Evolutionary conservation across 1,284 basidiomycete species (phyloP).

Genomic region (Vanrija sp.): DNA sequence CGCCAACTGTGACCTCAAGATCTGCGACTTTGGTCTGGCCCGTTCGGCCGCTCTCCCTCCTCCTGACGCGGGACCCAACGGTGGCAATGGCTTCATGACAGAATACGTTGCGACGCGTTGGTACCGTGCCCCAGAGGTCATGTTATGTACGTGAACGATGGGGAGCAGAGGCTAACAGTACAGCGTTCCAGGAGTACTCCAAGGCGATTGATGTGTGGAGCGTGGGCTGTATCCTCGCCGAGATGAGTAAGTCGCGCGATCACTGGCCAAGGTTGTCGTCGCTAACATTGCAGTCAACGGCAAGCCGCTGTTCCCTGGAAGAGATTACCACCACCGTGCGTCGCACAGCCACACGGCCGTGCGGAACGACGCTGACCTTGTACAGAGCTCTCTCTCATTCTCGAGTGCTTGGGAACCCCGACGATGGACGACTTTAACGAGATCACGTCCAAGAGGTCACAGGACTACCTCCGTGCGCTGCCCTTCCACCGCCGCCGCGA

Average conservation of each 20-base stretch:
- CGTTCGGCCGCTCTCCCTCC: slow-evolving; percentile 69
- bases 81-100: slow-evolving; percentile 86
- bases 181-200: slow-evolving; percentile 84
- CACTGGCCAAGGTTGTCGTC: background rate
- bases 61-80: slow-evolving; percentile 68
- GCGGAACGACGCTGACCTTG: slow-evolving; percentile 1
- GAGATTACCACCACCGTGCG: slow-evolving; percentile 49
- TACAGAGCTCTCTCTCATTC: slow-evolving; percentile 55
- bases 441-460: slow-evolving; percentile 71
- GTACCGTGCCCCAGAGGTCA: slow-evolving; percentile 92
- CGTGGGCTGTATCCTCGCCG: slow-evolving; percentile 87
- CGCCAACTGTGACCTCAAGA: slow-evolving; percentile 91
- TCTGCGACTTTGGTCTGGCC: slow-evolving; percentile 91
- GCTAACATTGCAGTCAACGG: slow-evolving; percentile 57
- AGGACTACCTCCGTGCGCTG: slow-evolving; percentile 62
- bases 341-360: background rate
- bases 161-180: background rate
- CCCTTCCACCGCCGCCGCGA: slow-evolving; percentile 84
- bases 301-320: slow-evolving; percentile 82
- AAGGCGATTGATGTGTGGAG: slow-evolving; percentile 91
- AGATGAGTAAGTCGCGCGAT: slow-evolving; percentile 60
- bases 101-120: slow-evolving; percentile 91
- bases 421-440: slow-evolving; percentile 61
- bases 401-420: slow-evolving; percentile 59
- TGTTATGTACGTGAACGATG: slow-evolving; percentile 60